These are phyloP conservation scores for Lactifluus subvellereus DNA, from an alignment of 768 basidiomycete species.

Conservation along the genomic window DNA sequence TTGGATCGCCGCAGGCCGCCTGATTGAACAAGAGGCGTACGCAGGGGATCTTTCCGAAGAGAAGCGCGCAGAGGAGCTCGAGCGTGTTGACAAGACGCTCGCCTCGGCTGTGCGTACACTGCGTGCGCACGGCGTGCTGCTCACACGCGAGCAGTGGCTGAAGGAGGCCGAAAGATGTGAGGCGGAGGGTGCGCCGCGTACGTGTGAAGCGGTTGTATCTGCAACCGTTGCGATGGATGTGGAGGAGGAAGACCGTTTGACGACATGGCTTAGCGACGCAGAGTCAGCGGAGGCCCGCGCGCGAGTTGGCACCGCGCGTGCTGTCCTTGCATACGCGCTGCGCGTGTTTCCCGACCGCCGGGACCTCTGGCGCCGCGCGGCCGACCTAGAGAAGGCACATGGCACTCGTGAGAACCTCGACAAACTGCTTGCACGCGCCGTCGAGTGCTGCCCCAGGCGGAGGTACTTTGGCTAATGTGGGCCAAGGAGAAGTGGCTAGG, in stretches of 20 bases:
- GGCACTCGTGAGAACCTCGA: constrained; percentile 81
- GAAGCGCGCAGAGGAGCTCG: constrained; percentile 57
- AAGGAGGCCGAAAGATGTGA: constrained; percentile 94
- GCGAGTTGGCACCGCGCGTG: constrained; percentile 74
- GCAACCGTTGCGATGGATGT: constrained; percentile 90
- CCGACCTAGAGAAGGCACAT: constrained; percentile 88
- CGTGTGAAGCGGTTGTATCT: constrained; percentile 92
- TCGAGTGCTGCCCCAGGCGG: constrained; percentile 88
- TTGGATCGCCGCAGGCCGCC: constrained; percentile 93
- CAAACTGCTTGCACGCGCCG: constrained; percentile 74
- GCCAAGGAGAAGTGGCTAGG: constrained; percentile 96
- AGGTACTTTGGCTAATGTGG: constrained; percentile 95
- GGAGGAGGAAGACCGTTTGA: constrained; percentile 89
- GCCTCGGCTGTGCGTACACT: constrained; percentile 76
- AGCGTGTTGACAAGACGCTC: constrained; percentile 82
- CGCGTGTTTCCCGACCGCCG: constrained; percentile 85
- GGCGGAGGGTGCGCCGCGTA: constrained; percentile 67
- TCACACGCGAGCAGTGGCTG: constrained; percentile 90
- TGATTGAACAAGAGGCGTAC: constrained; percentile 80
- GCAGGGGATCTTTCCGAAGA: constrained; percentile 43
- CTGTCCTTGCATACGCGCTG: constrained; percentile 85
- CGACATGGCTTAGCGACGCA: constrained; percentile 89
- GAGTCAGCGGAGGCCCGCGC: constrained; percentile 72
- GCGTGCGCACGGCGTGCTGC: constrained; percentile 74
- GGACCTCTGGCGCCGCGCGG: constrained; percentile 85